Percentiles rank a stretch among this genome's conserved stretches.
Conservation (phyloP, 2,329 filamentous ascomycete genomes). For the Plenodomus lindquistii region DNA sequence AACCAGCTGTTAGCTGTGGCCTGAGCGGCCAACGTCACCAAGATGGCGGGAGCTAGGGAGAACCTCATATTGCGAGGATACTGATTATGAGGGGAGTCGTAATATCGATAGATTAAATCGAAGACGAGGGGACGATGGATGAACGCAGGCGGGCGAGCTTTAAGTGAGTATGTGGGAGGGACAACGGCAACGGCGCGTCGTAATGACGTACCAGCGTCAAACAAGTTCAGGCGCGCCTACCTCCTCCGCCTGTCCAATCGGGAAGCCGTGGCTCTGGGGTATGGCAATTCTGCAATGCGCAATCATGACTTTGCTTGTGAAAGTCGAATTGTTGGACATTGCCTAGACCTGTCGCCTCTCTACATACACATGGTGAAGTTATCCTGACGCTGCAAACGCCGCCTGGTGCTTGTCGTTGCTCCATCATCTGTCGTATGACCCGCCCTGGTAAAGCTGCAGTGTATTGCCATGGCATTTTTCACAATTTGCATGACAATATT, state of each 20-base stretch:
- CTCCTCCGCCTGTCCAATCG: conserved; percentile 26
- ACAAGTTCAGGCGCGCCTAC: conserved; percentile 25
- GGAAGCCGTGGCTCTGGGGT: conserved; percentile 11
- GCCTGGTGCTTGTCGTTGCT: background rate
- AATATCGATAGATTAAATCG: conserved; percentile 27
- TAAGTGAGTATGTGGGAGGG: conserved; percentile 37
- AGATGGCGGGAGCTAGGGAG: conserved; percentile 66
- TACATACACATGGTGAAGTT: background rate
- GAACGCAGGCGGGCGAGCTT: conserved; percentile 17
- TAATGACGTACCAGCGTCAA: conserved; percentile 35
- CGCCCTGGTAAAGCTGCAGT: conserved; percentile 1
- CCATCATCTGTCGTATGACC: background rate
- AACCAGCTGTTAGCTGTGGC: conserved; percentile 82
- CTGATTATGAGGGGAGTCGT: conserved; percentile 8
- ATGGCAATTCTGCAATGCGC: conserved; percentile 23
- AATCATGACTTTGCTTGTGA: conserved; percentile 25
- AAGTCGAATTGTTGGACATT: background rate
- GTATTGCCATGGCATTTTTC: conserved; percentile 31
- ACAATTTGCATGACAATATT: conserved; percentile 27
- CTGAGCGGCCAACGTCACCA: conserved; percentile 73
- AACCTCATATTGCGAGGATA: conserved; percentile 70
- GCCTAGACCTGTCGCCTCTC: no score
- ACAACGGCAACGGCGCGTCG: conserved; percentile 24
- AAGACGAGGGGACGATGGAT: conserved; percentile 9
- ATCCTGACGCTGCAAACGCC: background rate